phyloP scores from a whole-genome alignment of 148 eudicot genomes.

The Spergularia bocconei region DNA sequence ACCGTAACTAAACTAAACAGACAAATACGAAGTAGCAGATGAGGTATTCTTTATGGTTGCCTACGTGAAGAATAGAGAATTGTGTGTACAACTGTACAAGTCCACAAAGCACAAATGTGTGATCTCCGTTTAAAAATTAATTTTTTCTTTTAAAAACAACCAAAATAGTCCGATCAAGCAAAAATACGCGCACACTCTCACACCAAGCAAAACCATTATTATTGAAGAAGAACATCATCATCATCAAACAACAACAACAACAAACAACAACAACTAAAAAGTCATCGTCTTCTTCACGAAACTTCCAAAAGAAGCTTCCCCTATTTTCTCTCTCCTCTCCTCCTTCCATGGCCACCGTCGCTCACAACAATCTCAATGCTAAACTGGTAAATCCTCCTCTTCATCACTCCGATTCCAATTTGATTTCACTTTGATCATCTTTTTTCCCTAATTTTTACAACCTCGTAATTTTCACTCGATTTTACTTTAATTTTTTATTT shows the following conservation, averaged over 20 bases:
- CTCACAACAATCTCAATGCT: conserved; percentile 85
- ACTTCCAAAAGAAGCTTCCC: background rate
- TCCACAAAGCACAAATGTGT: too few relatives aligned
- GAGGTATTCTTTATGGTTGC: too few relatives aligned
- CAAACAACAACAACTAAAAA: background rate
- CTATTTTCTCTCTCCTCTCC: background rate
- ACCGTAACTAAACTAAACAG: too few relatives aligned
- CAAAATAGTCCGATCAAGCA: background rate
- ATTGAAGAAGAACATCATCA: background rate
- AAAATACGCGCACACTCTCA: background rate
- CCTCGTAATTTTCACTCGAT: too few relatives aligned
- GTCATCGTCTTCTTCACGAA: conserved; percentile 12
- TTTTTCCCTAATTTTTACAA: background rate
- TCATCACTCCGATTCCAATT: background rate
- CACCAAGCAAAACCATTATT: background rate
- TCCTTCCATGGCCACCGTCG: conserved; percentile 58
- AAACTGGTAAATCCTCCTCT: conserved; percentile 49
- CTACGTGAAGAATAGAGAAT: too few relatives aligned
- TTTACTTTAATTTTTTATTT: background rate
- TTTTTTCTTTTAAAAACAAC: too few relatives aligned
- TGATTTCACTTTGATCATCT: background rate
- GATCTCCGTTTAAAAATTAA: too few relatives aligned
- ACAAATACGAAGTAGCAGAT: too few relatives aligned
- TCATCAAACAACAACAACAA: background rate
- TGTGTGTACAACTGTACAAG: too few relatives aligned